Base-by-base conservation (phyloP, 768 basidiomycete genomes). In the Melanogaster broomeanus region DNA sequence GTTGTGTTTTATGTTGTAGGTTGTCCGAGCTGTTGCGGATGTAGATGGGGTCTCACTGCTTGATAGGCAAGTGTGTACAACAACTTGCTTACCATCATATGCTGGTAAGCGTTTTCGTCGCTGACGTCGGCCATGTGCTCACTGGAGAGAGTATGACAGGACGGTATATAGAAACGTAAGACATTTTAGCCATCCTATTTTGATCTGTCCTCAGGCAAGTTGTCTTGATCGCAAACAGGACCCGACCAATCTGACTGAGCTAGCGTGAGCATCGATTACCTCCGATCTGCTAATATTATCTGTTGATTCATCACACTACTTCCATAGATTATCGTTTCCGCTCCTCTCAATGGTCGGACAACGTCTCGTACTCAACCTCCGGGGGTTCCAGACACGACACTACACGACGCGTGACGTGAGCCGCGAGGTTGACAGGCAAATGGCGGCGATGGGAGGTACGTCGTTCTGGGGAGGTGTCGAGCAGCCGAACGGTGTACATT, bases 311-410 rank as follows among this genome's bases (percentile, higher is more conserved):
- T 6, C n/a, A n/a, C 21, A 33, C 25, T n/a, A 3, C 22, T 24
- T 33, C 19, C 11, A 18, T 49, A 63, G 62, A 11, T 7, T 64
- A 13, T 25, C 62, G 5, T 40, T 21, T 6, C 60, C 57, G 2
- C 15, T 61, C 0, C 45, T 63, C 15, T 53, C 59, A 5, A 4
- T 31, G 57, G 49, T 52, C 42, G 66, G 49, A 44, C 67, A 52
- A 50, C 68, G 57, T 42, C 64, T 59, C 46, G 61, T 57, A 30
- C 51, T 59, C 49, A 66, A 59, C 49, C 58, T 59, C 15, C 51
- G 48, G 12, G 24, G 34, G 56, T 56, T 61, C 4, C 50, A 42
- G 19, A 15, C 22, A 18, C 45, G 5, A 1, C 42, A 41, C 0
- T 45, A 59, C 27, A 35, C 50, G 34, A 62, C 45, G 3, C 35